These are phyloP conservation scores for Tylopilus sp. DNA, from an alignment of 768 basidiomycete species.

Conservation along the genomic window DNA sequence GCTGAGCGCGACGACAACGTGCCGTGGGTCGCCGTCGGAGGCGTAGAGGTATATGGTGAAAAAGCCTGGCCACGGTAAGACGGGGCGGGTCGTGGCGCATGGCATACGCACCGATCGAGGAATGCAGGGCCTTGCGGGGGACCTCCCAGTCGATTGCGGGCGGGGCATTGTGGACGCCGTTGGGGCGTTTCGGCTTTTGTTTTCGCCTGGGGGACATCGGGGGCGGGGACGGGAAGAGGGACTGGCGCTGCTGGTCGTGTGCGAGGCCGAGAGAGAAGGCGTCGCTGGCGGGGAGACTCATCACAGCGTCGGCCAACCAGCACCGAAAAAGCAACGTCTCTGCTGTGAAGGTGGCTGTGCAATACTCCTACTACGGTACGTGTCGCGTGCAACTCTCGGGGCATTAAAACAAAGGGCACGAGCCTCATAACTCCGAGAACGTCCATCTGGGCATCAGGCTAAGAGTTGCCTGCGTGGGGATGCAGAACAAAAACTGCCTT, in stretches of 20 bases:
- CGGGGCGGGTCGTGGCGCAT: background rate
- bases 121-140: conserved; percentile 83
- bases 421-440: conserved; percentile 79
- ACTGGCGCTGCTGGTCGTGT: conserved; percentile 32
- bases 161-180: conserved; percentile 9
- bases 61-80: conserved; percentile 44
- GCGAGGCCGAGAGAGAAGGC: conserved; percentile 35
- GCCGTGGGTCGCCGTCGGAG: conserved; percentile 43
- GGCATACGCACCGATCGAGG: conserved; percentile 73
- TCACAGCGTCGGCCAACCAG: background rate
- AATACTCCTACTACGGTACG: too few species aligned
- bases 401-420: conserved; percentile 74
- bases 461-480: too few species aligned
- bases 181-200: conserved; percentile 18
- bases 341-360: background rate
- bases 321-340: background rate
- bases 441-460: too few species aligned
- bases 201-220: conserved; percentile 30
- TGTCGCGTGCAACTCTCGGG: conserved; percentile 69
- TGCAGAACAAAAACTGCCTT: too few species aligned
- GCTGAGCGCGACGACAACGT: conserved; percentile 61
- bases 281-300: conserved; percentile 36
- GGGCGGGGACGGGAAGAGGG: conserved; percentile 40
- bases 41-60: conserved; percentile 58
- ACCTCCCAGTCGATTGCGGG: conserved; percentile 76